Evolutionary conservation across 108 stramenopile genomes (phyloP).

Genomic region (Nitzschia sp.): DNA sequence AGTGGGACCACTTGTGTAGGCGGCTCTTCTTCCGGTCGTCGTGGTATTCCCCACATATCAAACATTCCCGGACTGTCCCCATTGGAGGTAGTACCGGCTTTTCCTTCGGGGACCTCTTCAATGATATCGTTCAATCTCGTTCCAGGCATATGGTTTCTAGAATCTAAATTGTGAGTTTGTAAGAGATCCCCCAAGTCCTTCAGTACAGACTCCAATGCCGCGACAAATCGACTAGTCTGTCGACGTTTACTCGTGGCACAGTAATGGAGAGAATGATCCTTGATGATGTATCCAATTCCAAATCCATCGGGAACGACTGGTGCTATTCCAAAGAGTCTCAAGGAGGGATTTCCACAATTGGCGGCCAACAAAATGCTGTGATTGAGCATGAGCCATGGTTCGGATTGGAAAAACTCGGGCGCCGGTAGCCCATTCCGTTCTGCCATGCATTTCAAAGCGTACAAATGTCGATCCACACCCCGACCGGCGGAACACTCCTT

Average conservation of each 20-base stretch:
- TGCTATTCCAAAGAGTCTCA: conserved; percentile 83
- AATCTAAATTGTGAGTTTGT: background rate
- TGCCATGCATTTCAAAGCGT: conserved; percentile 81
- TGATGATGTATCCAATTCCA: conserved; percentile 90
- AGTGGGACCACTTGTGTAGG: background rate
- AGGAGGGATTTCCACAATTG: conserved; percentile 86
- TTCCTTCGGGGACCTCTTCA: background rate
- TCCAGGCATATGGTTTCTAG: background rate
- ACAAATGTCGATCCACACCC: conserved; percentile 83
- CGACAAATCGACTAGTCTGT: conserved; percentile 75
- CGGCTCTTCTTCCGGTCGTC: background rate
- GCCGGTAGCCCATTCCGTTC: conserved; percentile 47
- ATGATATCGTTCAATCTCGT: background rate
- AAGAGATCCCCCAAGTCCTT: conserved; percentile 19
- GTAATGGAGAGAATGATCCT: conserved; percentile 69
- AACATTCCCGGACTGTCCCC: background rate
- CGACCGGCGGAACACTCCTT: conserved; percentile 69
- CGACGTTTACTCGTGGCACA: conserved; percentile 77
- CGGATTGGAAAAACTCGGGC: conserved; percentile 73
- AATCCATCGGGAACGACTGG: conserved; percentile 75
- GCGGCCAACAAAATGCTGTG: conserved; percentile 82
- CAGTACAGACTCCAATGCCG: conserved; percentile 47
- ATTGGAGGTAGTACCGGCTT: background rate
- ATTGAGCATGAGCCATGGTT: conserved; percentile 67
- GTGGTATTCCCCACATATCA: background rate